Evolutionary conservation across 805 yeast genomes (phyloP), one percentile per base, ranked within the genome.

Genomic region (Pichia membranifaciens): DNA sequence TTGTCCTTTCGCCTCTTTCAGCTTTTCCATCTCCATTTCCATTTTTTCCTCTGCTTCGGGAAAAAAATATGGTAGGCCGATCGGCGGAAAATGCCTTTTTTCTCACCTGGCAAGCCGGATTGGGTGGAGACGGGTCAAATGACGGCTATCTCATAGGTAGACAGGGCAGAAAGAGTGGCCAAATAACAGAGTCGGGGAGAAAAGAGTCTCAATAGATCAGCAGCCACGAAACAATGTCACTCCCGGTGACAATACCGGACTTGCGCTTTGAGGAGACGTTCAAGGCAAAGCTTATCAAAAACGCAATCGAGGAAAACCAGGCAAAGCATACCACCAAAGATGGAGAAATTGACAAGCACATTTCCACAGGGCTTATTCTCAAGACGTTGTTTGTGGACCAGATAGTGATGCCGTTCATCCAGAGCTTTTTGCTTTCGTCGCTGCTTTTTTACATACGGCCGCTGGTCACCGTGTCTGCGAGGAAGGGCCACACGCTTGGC

Each of bases 261-360:
- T 64, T 84, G 21, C 68, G 91, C 39, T 83, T 82, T 55, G 87
- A 82, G 56, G 74, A 80, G 47, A 68, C 84, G 2, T 84, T 84
- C 59, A 60, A 69, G 52, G 65, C 70, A 32, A 67, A 75, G n/a
- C 54, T 64, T 7, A 44, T 52, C 9, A 41, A 48, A 13, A 62
- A 61, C 38, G 57, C 67, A 0, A 51, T 49, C 21, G 53, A 15
- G 43, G 48, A 37, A 40, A 53, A 32, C 21, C 20, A 22, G 29
- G 5, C 16, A 43, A 28, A 48, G 41, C 7, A 17, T 18, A 18
- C 29, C 7, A 20, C 32, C 1, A 31, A 35, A 1, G 42, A 39
- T 9, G 37, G 29, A 13, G 41, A 50, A 1, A 49, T 41, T 10
- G 28, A 37, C 25, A 32, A 32, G 3, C 42, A 33, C 3, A 68